Evolutionary conservation across 2,329 filamentous ascomycete genomes (phyloP), one percentile per base, ranked within the genome.

Genomic region (Paraphaeosphaeria sporulosa): DNA sequence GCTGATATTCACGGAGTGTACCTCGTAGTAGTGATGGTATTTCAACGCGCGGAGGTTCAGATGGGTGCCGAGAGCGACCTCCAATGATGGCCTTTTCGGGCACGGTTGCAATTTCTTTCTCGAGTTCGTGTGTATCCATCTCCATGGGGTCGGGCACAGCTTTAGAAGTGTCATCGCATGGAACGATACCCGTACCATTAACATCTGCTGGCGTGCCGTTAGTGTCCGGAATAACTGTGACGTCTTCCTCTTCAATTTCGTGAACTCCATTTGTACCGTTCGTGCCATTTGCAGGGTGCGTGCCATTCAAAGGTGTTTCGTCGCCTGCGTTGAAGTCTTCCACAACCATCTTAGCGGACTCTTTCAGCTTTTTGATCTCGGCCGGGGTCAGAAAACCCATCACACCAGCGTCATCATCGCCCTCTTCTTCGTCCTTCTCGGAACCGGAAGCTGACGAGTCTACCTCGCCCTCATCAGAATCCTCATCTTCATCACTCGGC

Each of bases 1-100:
- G 95, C 70, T 99, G 95, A 73, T 99, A 99, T 76, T 97, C 94
- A 75, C 96, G 91, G 12, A 99, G 82, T 0, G 88, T 96, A 21
- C 95, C 95, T 52, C 95, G 90, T 0, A 97, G 82, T 12, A 99
- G 85, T 62, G 71, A 93, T 58, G 64, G 78, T 9, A 78, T 75
- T 49, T 78, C 73, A 21, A 72, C 73, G 4, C 74, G 70, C 25
- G 70, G 66, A 27, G 74, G 71, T 6, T 71, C 71, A 19, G 75
- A 76, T 9, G 64, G 58, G 34, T 70, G 70, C 12, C 71, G 73
- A 47, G 74, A 75, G 55, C 66, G 62, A 27, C 57, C 62, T 27
- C 43, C 55, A 8, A 64, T 66, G 12, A 62, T 51, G 12, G 56
- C 61, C 19, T 66, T 67, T 4, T 68, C 66, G 17, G 66, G 44